A percentile compares a stretch with the other conserved stretches of the same genome.
phyloP scores from a whole-genome alignment of 2,329 filamentous ascomycete genomes.

The Exophiala calicioides region DNA sequence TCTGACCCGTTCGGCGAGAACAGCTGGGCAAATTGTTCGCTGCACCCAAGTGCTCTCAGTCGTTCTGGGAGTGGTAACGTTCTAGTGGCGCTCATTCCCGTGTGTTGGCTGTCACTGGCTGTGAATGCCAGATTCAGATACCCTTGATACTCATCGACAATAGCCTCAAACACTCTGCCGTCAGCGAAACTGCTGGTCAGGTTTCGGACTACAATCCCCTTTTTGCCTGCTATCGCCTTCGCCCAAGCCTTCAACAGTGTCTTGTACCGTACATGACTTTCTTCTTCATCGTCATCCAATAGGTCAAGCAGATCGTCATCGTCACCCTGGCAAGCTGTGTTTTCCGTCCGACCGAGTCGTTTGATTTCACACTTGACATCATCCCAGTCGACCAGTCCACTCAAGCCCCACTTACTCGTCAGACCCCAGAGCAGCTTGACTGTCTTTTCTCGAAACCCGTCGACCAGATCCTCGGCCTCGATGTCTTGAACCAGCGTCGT shows the following conservation, averaged over 20 bases:
- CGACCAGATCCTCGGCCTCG: constrained; percentile 60
- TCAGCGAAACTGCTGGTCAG: constrained; percentile 61
- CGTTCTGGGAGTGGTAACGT: constrained; percentile 13
- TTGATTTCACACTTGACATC: constrained; percentile 55
- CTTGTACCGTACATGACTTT: constrained; percentile 35
- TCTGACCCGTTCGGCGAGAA: constrained; percentile 13
- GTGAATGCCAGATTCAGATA: too few relatives aligned
- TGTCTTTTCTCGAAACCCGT: constrained; percentile 66
- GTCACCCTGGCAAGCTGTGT: too few relatives aligned
- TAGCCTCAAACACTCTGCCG: constrained; percentile 54
- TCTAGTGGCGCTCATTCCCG: too few relatives aligned
- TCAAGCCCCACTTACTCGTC: constrained; percentile 58
- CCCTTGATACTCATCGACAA: constrained; percentile 59
- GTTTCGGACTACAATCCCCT: constrained; percentile 52
- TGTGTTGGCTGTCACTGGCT: too few relatives aligned
- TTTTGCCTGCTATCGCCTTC: constrained; percentile 49
- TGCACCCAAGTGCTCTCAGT: constrained; percentile 27
- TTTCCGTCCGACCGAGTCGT: constrained; percentile 39
- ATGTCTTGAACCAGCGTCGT: constrained; percentile 46
- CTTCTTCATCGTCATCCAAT: constrained; percentile 36
- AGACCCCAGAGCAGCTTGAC: constrained; percentile 62
- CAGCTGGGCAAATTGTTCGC: constrained; percentile 28
- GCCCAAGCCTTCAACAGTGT: constrained; percentile 60
- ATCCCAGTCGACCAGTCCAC: constrained; percentile 56
- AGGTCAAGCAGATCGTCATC: constrained; percentile 29